Evolutionary conservation across 2,329 filamentous ascomycete species (phyloP).

Genomic region (Colletotrichum echinochloae): DNA sequence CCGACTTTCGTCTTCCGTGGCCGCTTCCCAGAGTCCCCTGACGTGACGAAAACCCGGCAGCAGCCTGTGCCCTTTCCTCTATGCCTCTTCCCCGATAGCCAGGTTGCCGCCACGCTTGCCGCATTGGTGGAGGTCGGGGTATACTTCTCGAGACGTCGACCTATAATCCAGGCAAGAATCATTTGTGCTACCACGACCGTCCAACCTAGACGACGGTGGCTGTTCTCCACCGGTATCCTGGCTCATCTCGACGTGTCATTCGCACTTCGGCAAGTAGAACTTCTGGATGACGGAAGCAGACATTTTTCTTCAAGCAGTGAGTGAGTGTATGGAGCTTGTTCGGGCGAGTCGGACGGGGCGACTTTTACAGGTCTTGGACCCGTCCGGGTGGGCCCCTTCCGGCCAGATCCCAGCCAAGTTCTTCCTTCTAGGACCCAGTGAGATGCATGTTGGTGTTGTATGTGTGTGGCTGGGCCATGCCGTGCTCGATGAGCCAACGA

Average conservation of each 20-base stretch:
- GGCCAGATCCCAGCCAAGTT: constrained; percentile 34
- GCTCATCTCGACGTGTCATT: background rate
- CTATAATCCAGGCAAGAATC: constrained; percentile 5
- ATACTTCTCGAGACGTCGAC: constrained; percentile 1
- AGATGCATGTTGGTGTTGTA: constrained; percentile 28
- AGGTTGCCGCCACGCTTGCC: background rate
- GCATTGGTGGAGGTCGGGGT: background rate
- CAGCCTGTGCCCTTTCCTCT: constrained; percentile 7
- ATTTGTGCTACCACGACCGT: background rate
- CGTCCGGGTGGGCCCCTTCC: constrained; percentile 34
- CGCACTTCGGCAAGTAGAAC: background rate
- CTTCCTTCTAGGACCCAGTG: constrained; percentile 24
- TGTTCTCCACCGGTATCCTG: background rate
- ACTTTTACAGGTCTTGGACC: constrained; percentile 34
- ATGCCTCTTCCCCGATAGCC: background rate
- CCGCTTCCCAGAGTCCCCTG: background rate
- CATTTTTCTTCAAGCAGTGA: constrained; percentile 15
- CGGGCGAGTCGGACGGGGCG: constrained; percentile 37
- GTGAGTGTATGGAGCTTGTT: constrained; percentile 3
- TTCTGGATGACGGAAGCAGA: constrained; percentile 5
- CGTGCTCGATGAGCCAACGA: constrained; percentile 9
- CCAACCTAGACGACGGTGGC: too few species aligned
- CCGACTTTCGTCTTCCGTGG: background rate
- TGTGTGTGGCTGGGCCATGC: constrained; percentile 18
- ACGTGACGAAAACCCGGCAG: constrained; percentile 18